A percentile compares a stretch with the other conserved stretches of the same genome.
These are phyloP conservation scores for Fusarium poae DNA, from an alignment of 2,329 filamentous ascomycete species.

Conservation along the genomic window DNA sequence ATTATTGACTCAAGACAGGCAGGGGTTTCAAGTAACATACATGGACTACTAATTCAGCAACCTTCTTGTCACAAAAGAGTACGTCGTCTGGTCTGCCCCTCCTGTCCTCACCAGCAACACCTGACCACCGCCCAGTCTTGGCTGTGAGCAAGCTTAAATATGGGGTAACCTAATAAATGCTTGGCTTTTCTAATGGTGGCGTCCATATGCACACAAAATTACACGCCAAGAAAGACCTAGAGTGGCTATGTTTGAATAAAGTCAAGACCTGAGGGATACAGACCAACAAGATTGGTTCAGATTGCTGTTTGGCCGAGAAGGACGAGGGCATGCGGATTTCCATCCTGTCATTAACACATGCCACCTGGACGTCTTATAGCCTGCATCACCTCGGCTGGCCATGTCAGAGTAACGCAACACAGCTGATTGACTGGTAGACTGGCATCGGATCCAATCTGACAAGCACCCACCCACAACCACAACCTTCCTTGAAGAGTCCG, in stretches of 20 bases:
- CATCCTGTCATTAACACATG: constrained; percentile 39
- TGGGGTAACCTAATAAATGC: constrained; percentile 37
- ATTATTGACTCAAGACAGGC: not conserved
- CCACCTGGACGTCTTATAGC: constrained; percentile 8
- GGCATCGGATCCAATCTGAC: constrained; percentile 35
- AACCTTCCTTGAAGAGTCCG: constrained; percentile 23
- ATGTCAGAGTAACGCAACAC: constrained; percentile 19
- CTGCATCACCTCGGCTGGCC: constrained; percentile 40
- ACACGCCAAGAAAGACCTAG: constrained; percentile 26
- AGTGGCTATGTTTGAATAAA: constrained; percentile 33
- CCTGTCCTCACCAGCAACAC: constrained; percentile 23
- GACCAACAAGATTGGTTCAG: not conserved
- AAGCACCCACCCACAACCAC: constrained; percentile 33
- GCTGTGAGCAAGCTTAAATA: constrained; percentile 34
- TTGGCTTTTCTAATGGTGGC: constrained; percentile 43
- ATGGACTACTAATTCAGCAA: not conserved
- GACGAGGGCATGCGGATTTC: not conserved
- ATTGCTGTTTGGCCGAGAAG: not conserved
- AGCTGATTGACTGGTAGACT: constrained; percentile 24
- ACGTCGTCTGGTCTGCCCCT: constrained; percentile 11
- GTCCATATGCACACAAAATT: constrained; percentile 18
- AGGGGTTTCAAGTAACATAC: not conserved
- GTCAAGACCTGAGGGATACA: not conserved
- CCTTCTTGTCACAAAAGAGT: not conserved
- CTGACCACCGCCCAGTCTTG: constrained; percentile 44